Base-by-base conservation (phyloP, 225 moss, liverwort and hornwort species). In the Bryoerythrophyllum caledonicum region DNA sequence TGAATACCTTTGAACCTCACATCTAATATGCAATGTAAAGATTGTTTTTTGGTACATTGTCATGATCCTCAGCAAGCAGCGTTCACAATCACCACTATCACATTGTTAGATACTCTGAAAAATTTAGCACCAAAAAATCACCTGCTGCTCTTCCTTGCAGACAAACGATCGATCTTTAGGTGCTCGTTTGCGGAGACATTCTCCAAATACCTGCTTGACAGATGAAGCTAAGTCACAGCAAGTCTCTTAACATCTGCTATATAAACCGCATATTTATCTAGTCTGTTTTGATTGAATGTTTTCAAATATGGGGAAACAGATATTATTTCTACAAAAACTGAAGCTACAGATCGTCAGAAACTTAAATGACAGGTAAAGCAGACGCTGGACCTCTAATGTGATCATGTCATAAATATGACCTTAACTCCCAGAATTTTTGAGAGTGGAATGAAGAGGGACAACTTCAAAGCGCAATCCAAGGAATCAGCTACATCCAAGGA, bases 181-280 rank as follows among this genome's bases (percentile, higher is more conserved):
- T 27, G 27, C 28, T 60, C 80, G 77, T 13, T 49, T 51, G 17
- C 51, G 74, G 7, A 80, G 60, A 40, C 77, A 65, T 71, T 80
- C 77, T 70, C 80, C 82, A n/a, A 83, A 64, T 4, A 78, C 71
- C 86, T 83, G 80, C 71, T 59, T 19, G 56, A 51, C 34, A 37
- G 57, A 25, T 15, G 58, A 73, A 73, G 30, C 62, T 24, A 30
- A 9, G 69, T 19, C 35, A 17, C 41, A 14, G 14, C 52, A 63
- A 20, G 37, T 56, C 65, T n/a, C 7, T 40, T 32, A 10, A 63
- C n/a, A 34, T 8, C 54, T 54, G 12, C 21, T 25, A 53, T 35
- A 38, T 35, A 34, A 63, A 63, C 6, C 53, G 63, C 63, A 62
- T 37, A 9, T 19, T 66, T n/a, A n/a, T n/a, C n/a, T n/a, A n/a